Conservation (phyloP, 306 rosid genomes). For the Cajanus cajan region DNA sequence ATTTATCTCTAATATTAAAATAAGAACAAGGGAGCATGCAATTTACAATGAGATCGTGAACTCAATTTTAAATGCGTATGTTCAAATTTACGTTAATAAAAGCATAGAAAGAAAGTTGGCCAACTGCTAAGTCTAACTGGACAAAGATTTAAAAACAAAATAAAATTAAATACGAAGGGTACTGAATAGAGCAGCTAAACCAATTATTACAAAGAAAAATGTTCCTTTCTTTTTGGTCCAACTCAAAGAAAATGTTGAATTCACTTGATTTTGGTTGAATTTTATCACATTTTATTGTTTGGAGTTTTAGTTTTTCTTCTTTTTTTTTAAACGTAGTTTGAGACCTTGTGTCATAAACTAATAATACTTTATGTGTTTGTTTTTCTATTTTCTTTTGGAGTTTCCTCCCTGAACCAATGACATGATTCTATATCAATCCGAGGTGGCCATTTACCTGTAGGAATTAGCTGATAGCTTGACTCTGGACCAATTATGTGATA, state of each 20-base stretch:
- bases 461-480: neutral
- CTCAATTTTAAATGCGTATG: neutral
- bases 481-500: neutral
- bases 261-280: neutral
- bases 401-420: neutral
- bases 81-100: neutral
- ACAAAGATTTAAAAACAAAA: neutral
- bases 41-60: neutral
- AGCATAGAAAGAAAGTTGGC: neutral
- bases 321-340: neutral
- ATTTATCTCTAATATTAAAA: neutral
- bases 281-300: neutral
- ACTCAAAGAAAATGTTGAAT: neutral
- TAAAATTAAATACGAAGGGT: neutral
- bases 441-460: neutral
- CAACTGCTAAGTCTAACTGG: neutral
- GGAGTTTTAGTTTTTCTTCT: neutral
- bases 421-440: neutral
- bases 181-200: neutral
- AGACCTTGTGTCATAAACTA: neutral
- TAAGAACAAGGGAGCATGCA: neutral
- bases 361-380: neutral
- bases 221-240: neutral
- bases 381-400: neutral
- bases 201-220: neutral